phyloP scores from a whole-genome alignment of 2,329 filamentous ascomycete genomes.

The Fusarium begoniae region DNA sequence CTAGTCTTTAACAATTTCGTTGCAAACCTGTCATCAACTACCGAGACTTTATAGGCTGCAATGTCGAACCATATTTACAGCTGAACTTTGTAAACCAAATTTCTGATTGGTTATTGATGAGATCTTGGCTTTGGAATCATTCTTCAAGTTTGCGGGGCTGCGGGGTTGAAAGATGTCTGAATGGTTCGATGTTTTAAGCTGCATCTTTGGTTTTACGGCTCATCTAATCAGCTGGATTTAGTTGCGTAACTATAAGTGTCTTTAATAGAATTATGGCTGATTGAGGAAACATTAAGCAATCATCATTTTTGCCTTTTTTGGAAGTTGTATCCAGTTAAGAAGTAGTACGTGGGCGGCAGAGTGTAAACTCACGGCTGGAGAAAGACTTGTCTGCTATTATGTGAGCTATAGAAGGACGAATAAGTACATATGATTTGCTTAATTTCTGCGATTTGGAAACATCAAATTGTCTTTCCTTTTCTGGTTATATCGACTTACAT shows the following conservation, averaged over 20 bases:
- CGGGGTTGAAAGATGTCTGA: constrained; percentile 5
- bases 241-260: not conserved
- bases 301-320: not conserved
- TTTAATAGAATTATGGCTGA: not conserved
- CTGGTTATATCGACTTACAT: not conserved
- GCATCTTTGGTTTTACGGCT: not conserved
- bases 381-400: too few relatives aligned
- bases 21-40: not conserved
- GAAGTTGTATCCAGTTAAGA: not conserved
- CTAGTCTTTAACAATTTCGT: not conserved
- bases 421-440: not conserved
- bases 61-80: constrained; percentile 5
- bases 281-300: not conserved
- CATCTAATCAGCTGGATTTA: not conserved
- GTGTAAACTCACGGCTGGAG: too few relatives aligned
- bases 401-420: not conserved
- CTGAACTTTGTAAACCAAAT: constrained; percentile 1
- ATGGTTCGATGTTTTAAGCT: constrained; percentile 2
- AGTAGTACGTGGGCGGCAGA: too few relatives aligned
- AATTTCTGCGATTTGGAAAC: not conserved
- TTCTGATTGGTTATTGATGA: constrained; percentile 3
- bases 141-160: constrained; percentile 27
- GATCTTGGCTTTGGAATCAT: constrained; percentile 37
- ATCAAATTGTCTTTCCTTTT: not conserved
- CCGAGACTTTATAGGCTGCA: not conserved